phyloP scores from a whole-genome alignment of 257 asterid genomes.

The Penstemon barbatus region DNA sequence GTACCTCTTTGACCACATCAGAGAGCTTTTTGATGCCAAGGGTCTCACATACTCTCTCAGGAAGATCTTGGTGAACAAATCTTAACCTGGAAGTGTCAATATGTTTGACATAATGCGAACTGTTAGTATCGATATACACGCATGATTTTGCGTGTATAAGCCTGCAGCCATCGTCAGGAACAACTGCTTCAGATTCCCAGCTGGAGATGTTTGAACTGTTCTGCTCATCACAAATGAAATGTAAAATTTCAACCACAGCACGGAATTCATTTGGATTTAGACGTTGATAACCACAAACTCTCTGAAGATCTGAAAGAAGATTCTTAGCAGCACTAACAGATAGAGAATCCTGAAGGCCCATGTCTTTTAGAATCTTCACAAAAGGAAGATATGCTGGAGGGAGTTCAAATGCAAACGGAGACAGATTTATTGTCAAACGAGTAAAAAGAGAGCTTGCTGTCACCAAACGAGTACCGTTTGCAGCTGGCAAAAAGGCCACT shows the following conservation, averaged over 20 bases:
- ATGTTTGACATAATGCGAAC: conserved; percentile 66
- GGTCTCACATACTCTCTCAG: conserved; percentile 61
- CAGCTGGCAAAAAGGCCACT: conserved; percentile 93
- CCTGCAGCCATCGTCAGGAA: conserved; percentile 95
- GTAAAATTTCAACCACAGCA: conserved; percentile 76
- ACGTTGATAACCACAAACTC: conserved; percentile 85
- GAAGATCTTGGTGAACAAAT: conserved; percentile 82
- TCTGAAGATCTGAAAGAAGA: conserved; percentile 81
- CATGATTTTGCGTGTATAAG: conserved; percentile 85
- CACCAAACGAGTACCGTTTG: conserved; percentile 94
- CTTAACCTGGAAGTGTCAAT: conserved; percentile 80
- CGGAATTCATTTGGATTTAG: conserved; percentile 92
- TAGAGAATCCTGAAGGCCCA: conserved; percentile 82
- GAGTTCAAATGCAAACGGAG: conserved; percentile 96
- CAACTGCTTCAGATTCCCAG: conserved; percentile 76
- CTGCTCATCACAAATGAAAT: conserved; percentile 65
- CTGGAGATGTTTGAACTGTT: conserved; percentile 45
- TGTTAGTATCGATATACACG: conserved; percentile 73
- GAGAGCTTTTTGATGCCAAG: conserved; percentile 83
- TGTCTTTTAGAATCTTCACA: conserved; percentile 71
- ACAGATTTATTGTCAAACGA: conserved; percentile 75
- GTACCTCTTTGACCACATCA: conserved; percentile 90
- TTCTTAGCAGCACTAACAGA: conserved; percentile 73
- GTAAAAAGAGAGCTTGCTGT: conserved; percentile 85
- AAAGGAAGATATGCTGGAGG: conserved; percentile 80